Evolutionary conservation across 208 protist genomes (phyloP), one percentile per base, ranked within the genome.

Genomic region (Jaenimonas drosophilae): DNA sequence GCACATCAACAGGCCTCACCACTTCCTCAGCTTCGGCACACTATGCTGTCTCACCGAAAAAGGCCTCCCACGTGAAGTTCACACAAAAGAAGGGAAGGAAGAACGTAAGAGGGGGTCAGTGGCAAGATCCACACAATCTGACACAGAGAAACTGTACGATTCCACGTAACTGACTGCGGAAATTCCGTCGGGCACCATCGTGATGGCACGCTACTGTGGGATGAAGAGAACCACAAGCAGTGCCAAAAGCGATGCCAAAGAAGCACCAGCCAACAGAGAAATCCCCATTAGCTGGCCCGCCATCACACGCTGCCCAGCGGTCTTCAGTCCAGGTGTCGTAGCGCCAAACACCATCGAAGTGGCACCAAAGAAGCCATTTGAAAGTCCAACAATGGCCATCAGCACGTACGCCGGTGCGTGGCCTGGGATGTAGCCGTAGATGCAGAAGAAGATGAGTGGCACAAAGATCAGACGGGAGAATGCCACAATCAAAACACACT

Each of bases 341-440:
- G 83, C 78, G 7, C 78, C 88, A 17, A 72, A 69, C 36, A 91
- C 83, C 88, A 95, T 92, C 30, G 64, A 32, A n/a, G 68, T 51
- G 0, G 70, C 65, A 23, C 72, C 75, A 27, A 80, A 71, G 54
- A 85, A 89, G 34, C 82, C 82, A 41, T 89, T 89, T 0, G 78
- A 88, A 28, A 92, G 51, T 11, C 77, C 73, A 43, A 86, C 38
- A 17, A 64, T 31, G 9, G 60, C 45, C 19, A 78, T 54, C 49
- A 90, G 59, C 14, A 93, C 44, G 54, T 73, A 81, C 21, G 80
- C 65, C 7, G 64, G 58, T 7, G 37, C 31, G 56, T 82, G 67
- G 12, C 70, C 68, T 4, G 77, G 78, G 70, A 93, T 88, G 59
- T 85, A 65, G 30, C 49, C 23, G 55, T 64, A 83, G 52, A 93